Conservation (phyloP, 2,329 filamentous ascomycete species). For the Fusarium sp. region DNA sequence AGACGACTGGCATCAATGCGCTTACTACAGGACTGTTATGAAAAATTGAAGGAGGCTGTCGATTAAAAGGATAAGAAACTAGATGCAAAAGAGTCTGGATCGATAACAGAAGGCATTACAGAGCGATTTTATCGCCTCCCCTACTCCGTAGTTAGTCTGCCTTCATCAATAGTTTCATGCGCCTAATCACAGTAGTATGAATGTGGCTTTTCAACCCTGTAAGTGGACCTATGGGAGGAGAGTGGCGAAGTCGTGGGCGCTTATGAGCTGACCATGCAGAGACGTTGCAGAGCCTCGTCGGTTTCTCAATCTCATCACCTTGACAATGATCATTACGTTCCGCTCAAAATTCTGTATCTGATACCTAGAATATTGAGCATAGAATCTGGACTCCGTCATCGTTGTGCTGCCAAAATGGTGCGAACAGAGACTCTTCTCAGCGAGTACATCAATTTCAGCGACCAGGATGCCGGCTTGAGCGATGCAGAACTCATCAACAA, state of each 20-base stretch:
- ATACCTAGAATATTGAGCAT: rapidly evolving
- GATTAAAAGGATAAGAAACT: too few species aligned
- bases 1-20: not conserved
- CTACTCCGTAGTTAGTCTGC: not conserved
- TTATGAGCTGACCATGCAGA: not conserved
- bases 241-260: not conserved
- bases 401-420: not conserved
- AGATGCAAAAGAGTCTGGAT: too few species aligned
- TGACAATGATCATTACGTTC: not conserved
- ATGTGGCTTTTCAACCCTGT: slow-evolving; percentile 1
- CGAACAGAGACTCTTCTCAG: not conserved
- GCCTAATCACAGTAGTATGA: not conserved
- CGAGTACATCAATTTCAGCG: slow-evolving; percentile 7
- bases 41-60: not conserved
- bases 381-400: too few species aligned
- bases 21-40: not conserved
- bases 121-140: too few species aligned
- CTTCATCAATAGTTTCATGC: not conserved
- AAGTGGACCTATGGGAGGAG: not conserved
- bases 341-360: rapidly evolving
- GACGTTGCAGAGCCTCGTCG: not conserved
- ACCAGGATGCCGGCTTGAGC: not conserved
- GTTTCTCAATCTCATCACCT: not conserved
- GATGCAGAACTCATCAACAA: not conserved
- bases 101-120: too few species aligned